A percentile compares a stretch with the other conserved stretches of the same genome.
Conservation (phyloP, 78 protist genomes). For the Protostelium mycophagum region DNA sequence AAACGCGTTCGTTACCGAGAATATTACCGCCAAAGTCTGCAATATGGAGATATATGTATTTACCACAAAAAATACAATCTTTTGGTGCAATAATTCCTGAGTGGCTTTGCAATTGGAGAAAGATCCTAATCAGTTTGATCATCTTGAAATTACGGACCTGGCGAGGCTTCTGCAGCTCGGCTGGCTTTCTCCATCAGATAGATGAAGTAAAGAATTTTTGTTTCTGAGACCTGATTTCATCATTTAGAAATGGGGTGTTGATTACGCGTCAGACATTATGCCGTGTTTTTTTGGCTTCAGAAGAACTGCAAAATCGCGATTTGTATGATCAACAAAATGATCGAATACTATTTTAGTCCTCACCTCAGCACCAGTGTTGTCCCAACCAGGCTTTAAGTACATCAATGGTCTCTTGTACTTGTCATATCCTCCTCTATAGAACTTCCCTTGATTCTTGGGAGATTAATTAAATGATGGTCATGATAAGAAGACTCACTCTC, state of each 20-base stretch:
- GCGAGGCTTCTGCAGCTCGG: not conserved
- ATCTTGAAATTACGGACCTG: too few species aligned
- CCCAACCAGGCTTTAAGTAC: not conserved
- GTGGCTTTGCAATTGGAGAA: too few species aligned
- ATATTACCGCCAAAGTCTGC: too few species aligned
- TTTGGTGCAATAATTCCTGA: too few species aligned
- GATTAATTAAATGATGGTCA: not conserved
- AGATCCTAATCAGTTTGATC: too few species aligned
- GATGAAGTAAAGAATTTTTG: not conserved
- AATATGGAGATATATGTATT: too few species aligned
- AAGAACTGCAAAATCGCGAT: too few species aligned
- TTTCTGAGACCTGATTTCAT: not conserved
- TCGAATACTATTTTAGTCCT: not conserved
- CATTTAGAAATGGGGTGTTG: not conserved
- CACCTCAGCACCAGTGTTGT: not conserved
- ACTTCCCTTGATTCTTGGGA: not conserved
- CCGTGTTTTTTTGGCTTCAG: too few species aligned
- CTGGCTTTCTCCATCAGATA: not conserved
- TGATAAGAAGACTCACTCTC: not conserved
- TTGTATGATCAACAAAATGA: too few species aligned
- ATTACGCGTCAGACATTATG: too few species aligned
- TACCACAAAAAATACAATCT: too few species aligned
- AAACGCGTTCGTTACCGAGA: too few species aligned
- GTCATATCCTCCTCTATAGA: not conserved
- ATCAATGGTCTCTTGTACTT: not conserved